phyloP scores from a whole-genome alignment of 331 rosid genomes.

The Acacia pycnantha region DNA sequence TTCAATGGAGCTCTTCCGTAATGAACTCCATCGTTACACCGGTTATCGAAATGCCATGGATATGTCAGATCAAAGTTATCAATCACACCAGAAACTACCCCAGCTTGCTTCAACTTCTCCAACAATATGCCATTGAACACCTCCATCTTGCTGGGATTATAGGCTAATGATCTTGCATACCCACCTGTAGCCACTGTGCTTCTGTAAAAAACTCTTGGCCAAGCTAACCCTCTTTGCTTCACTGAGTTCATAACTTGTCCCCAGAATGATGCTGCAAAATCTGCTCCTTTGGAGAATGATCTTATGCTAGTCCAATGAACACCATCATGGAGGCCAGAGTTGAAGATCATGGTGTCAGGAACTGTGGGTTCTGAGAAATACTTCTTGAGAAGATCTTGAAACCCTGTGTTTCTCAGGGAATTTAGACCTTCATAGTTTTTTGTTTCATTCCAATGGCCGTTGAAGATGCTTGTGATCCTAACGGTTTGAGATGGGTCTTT shows the following conservation, averaged over 20 bases:
- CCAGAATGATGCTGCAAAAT: slow-evolving; percentile 85
- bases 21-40: slow-evolving; percentile 95
- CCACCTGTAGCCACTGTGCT: slow-evolving; percentile 90
- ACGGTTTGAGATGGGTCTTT: slow-evolving; percentile 63
- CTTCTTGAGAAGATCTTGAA: slow-evolving; percentile 51
- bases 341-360: slow-evolving; percentile 85
- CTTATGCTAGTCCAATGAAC: slow-evolving; percentile 69
- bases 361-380: slow-evolving; percentile 67
- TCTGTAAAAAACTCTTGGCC: slow-evolving; percentile 74
- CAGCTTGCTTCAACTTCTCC: slow-evolving; percentile 66
- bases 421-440: slow-evolving; percentile 81
- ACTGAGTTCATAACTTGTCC: slow-evolving; percentile 55
- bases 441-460: slow-evolving; percentile 96
- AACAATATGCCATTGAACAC: slow-evolving; percentile 72
- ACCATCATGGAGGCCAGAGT: slow-evolving; percentile 94
- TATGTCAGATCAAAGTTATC: slow-evolving; percentile 90
- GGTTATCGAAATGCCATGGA: slow-evolving; percentile 94
- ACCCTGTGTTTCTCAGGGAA: slow-evolving; percentile 74
- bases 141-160: slow-evolving; percentile 93
- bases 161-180: slow-evolving; percentile 76
- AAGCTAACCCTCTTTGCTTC: slow-evolving; percentile 57
- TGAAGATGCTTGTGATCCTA: slow-evolving; percentile 91
- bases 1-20: slow-evolving; percentile 86
- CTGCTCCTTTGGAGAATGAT: slow-evolving; percentile 73
- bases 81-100: slow-evolving; percentile 68